Evolutionary conservation across 2,329 filamentous ascomycete species (phyloP), one percentile per base, ranked within the genome.

Genomic region (Acrocalymma vagum): DNA sequence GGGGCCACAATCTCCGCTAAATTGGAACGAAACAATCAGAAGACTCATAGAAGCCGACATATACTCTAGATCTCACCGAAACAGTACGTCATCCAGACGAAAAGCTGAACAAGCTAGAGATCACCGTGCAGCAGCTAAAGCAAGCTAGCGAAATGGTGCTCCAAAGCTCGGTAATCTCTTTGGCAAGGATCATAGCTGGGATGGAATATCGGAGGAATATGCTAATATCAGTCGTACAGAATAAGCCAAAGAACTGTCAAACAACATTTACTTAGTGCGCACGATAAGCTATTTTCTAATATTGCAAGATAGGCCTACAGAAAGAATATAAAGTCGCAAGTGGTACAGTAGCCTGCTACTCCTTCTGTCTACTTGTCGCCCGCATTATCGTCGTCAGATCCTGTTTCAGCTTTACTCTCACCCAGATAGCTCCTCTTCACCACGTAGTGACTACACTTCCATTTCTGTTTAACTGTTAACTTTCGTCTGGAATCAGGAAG

Each of bases 401-500:
- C 15, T 16, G 28, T 30, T 30, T 10, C 16, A 15, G 37, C 29
- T n/a, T 22, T 32, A n/a, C 34, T 29, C 4, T 15, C 14, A 16
- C 38, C 37, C 1, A 38, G 46, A 20, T 42, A 49, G n/a, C 29
- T 39, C 13, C 20, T 42, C 16, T 35, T 41, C 5, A 47, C 38
- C 26, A 53, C 15, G 29, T 47, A 56, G 16, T 45, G 34, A 27
- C 45, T 45, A 9, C 43, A 26, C 20, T 52, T 43, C 53, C 53
- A 56, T 32, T 51, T 49, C 50, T 56, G 21, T 22, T 1, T 22
- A 17, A 9, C n/a, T 9, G 25, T 54, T 29, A 54, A 43, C 15
- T 10, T 23, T 4, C 11, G n/a, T n/a, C 20, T 32, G 7, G 10
- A 10, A 22, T 20, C 9, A 3, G 15, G 2, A 22, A 9, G 7